Evolutionary conservation across 805 yeast genomes (phyloP).

Genomic region (Candida yuanshanica): DNA sequence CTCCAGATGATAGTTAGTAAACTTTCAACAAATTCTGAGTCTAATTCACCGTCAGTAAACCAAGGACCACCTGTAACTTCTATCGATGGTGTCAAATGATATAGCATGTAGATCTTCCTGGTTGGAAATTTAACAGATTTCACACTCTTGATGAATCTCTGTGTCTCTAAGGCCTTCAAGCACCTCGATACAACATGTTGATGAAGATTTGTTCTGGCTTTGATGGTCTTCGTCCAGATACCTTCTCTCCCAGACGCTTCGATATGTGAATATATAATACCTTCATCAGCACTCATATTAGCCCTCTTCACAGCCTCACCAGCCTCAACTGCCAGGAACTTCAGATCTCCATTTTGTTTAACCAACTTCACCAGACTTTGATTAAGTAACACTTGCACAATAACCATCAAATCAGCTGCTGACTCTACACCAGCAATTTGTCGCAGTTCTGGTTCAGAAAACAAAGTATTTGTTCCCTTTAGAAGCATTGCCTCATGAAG

Average conservation of each 20-base stretch:
- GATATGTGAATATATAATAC: constrained; percentile 84
- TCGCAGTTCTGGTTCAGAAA: constrained; percentile 65
- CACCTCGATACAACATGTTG: constrained; percentile 87
- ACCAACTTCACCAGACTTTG: constrained; percentile 63
- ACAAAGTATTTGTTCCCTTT: constrained; percentile 43
- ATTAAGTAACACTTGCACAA: constrained; percentile 48
- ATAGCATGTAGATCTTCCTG: constrained; percentile 92
- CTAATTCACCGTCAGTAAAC: constrained; percentile 95
- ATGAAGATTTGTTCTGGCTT: constrained; percentile 82
- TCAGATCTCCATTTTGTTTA: constrained; percentile 58
- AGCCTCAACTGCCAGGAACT: constrained; percentile 68
- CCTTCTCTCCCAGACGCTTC: constrained; percentile 94
- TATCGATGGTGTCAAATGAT: constrained; percentile 85
- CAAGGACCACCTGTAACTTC: constrained; percentile 99
- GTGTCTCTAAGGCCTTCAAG: constrained; percentile 71
- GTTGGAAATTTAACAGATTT: constrained; percentile 92
- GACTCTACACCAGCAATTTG: constrained; percentile 38
- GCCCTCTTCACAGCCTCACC: constrained; percentile 74
- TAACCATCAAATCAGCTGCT: constrained; percentile 36
- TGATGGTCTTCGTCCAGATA: constrained; percentile 90
- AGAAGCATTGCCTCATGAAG: constrained; percentile 64
- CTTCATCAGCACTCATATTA: constrained; percentile 81
- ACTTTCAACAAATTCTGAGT: constrained; percentile 86
- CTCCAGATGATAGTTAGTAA: constrained; percentile 84
- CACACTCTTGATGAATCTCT: constrained; percentile 80